Evolutionary conservation across 2,329 filamentous ascomycete species (phyloP), one percentile per base, ranked within the genome.

Genomic region (Orbilia javanica): DNA sequence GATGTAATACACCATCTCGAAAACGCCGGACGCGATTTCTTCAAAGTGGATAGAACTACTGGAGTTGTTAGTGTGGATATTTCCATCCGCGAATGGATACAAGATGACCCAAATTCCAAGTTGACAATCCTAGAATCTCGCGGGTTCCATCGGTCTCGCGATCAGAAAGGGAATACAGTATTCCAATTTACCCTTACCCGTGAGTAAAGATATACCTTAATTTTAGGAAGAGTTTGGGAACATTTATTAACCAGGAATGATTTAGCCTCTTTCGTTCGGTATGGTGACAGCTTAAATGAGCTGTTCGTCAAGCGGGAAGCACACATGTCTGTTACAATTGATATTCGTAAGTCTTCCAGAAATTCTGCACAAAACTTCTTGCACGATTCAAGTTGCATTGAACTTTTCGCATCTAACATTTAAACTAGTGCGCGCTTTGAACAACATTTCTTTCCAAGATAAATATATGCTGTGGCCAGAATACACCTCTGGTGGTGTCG

Each of bases 81-180:
- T 22, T 78, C 74, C 4, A 62, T 78, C 15, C 50, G 74, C 18
- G 74, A 78, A 31, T 78, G 74, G 74, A 67, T 78, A 6, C 74
- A 72, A 34, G 74, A 78, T 0, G 52, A 34, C 18, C 13, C 25
- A 36, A 42, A 20, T 22, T 27, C 67, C 0, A 64, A 68, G 11
- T 72, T 63, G 13, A 34, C 53, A 11, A 72, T 6, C 13, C 31
- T 50, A 15, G 62, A 78, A 10, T 25, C 74, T 25, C 62, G 67
- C 13, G 74, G 74, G 1, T 78, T 72, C n/a, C 34, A 63, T 15
- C 67, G 62, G 18, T 72, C 66, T 44, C 67, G 67, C n/a, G 67
- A 78, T 52, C 1, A 4, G 10, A 50, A 48, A 34, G 74, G 74
- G 8, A 78, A 72, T 10, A 78, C 74, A 5, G 67, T 78, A 1